A percentile compares a stretch with the other conserved stretches of the same genome.
Conservation (phyloP, 305 asterid genomes). For the Euphrasia arctica region DNA sequence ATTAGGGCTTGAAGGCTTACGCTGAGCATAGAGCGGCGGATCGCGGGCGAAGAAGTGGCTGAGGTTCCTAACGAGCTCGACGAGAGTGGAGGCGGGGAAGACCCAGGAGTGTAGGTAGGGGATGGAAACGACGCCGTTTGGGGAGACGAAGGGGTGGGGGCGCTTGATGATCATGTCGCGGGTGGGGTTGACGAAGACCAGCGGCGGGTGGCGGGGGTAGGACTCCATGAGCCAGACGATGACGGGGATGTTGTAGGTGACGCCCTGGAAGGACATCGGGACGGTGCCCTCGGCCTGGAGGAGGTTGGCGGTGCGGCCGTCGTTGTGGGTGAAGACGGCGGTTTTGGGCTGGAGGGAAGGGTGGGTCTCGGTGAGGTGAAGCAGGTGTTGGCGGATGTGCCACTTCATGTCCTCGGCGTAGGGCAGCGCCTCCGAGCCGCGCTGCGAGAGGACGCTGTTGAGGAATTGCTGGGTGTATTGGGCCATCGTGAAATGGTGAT, state of each 20-base stretch:
- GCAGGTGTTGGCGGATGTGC: constrained; percentile 81
- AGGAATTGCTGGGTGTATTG: constrained; percentile 73
- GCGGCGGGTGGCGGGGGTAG: constrained; percentile 85
- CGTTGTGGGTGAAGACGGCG: constrained; percentile 89
- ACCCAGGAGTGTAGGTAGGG: constrained; percentile 77
- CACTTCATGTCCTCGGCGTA: constrained; percentile 75
- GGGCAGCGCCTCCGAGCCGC: constrained; percentile 72
- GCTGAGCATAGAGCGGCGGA: constrained; percentile 86
- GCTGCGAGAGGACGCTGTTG: constrained; percentile 73
- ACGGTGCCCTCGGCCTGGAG: constrained; percentile 90
- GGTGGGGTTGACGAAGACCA: constrained; percentile 87
- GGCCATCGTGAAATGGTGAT: constrained; percentile 14
- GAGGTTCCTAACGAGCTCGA: constrained; percentile 66
- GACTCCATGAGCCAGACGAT: constrained; percentile 90
- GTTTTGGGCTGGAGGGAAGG: constrained; percentile 83
- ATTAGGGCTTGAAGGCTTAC: constrained; percentile 42
- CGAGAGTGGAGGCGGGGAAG: constrained; percentile 80
- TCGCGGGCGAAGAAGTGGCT: constrained; percentile 68
- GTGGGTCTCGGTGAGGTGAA: constrained; percentile 54
- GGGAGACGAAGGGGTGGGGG: constrained; percentile 75
- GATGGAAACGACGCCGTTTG: constrained; percentile 80
- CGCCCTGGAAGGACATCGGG: constrained; percentile 68
- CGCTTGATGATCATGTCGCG: constrained; percentile 87
- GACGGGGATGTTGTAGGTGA: constrained; percentile 85
- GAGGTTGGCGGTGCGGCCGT: constrained; percentile 82